Evolutionary conservation across 352 stramenopile species (phyloP).

Genomic region (Globisporangium solare): DNA sequence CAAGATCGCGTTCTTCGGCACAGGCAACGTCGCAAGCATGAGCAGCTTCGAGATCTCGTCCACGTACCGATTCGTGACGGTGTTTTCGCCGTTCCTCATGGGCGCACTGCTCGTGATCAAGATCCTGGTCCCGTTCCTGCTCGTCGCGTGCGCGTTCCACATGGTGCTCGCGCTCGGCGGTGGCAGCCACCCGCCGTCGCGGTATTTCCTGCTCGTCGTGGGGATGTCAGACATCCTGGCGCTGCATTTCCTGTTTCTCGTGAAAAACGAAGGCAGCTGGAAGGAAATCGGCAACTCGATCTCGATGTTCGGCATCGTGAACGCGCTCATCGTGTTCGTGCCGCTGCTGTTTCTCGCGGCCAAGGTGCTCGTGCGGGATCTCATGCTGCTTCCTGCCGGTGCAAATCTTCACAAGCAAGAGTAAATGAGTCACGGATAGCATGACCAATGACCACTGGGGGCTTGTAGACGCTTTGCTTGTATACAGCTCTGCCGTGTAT

Average conservation of each 20-base stretch:
- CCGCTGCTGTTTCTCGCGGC: constrained; percentile 49
- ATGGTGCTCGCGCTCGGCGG: constrained; percentile 35
- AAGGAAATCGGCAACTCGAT: constrained; percentile 88
- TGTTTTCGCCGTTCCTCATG: constrained; percentile 84
- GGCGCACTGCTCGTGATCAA: constrained; percentile 70
- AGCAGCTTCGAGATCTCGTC: constrained; percentile 85
- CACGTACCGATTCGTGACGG: constrained; percentile 79
- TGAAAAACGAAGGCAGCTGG: constrained; percentile 83
- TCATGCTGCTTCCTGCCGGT: neutral
- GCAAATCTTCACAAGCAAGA: neutral
- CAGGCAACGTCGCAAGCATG: constrained; percentile 84
- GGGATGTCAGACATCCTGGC: constrained; percentile 76
- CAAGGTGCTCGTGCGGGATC: neutral
- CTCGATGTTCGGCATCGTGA: constrained; percentile 83
- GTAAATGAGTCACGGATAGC: neutral
- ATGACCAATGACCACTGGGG: neutral
- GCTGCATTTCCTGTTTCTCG: constrained; percentile 80
- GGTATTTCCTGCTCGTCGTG: constrained; percentile 74
- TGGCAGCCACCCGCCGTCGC: constrained; percentile 28
- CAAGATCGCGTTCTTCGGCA: constrained; percentile 85
- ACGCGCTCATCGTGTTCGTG: constrained; percentile 78
- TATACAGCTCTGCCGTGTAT: neutral
- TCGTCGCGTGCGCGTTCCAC: constrained; percentile 67
- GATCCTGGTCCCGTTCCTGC: constrained; percentile 75
- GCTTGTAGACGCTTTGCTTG: neutral